A percentile compares a stretch with the other conserved stretches of the same genome.
Evolutionary conservation across 352 stramenopile species (phyloP).

Genomic region (Phytophthora cryptogea): DNA sequence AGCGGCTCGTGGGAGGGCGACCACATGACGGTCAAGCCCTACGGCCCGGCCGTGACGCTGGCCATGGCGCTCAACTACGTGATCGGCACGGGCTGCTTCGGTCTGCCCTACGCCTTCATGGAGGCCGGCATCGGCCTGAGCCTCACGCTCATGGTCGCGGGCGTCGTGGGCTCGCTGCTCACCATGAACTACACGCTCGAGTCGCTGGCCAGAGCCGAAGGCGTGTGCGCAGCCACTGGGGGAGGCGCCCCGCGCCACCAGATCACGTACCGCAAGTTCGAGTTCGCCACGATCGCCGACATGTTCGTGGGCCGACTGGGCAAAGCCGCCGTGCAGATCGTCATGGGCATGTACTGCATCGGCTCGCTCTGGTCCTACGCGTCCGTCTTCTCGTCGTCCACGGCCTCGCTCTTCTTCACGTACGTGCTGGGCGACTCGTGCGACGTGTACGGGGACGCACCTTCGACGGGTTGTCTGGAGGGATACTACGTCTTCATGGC

Average conservation of each 20-base stretch:
- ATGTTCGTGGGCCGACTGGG: constrained; percentile 82
- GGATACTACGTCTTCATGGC: constrained; percentile 81
- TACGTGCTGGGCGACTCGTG: constrained; percentile 68
- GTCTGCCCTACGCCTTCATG: constrained; percentile 80
- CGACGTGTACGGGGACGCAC: constrained; percentile 63
- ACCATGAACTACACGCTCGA: constrained; percentile 92
- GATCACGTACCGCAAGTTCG: constrained; percentile 88
- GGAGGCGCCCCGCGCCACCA: constrained; percentile 58
- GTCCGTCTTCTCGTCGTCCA: constrained; percentile 87
- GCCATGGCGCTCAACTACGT: constrained; percentile 89
- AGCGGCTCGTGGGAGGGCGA: constrained; percentile 36
- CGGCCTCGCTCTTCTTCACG: constrained; percentile 77
- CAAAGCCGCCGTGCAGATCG: constrained; percentile 65
- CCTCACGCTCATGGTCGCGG: constrained; percentile 60
- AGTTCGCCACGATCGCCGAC: constrained; percentile 81
- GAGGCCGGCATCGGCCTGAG: constrained; percentile 69
- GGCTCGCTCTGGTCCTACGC: constrained; percentile 85
- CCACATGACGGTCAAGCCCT: constrained; percentile 66
- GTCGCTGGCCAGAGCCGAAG: constrained; percentile 75
- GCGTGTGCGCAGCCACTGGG: constrained; percentile 62
- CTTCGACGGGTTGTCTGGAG: constrained; percentile 55
- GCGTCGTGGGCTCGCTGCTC: constrained; percentile 64
- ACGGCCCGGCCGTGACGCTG: constrained; percentile 66
- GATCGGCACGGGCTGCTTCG: constrained; percentile 88
- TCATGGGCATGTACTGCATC: constrained; percentile 79